Conservation (phyloP, 371 early-diverging fungal genomes). For the Mortierella sp. region DNA sequence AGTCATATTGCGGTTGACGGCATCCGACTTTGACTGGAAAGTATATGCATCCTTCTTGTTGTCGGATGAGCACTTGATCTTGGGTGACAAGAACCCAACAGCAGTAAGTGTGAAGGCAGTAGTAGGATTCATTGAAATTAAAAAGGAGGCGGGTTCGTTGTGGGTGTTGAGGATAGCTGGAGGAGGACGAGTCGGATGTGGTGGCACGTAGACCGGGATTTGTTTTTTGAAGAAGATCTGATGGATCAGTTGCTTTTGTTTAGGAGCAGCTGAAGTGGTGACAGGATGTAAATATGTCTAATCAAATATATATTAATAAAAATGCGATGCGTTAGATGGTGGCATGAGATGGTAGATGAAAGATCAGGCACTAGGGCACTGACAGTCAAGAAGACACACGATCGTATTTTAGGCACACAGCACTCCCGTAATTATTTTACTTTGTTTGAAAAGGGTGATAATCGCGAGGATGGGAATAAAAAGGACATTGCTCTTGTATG, state of each 20-base stretch:
- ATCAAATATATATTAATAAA: not conserved
- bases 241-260: conserved; percentile 18
- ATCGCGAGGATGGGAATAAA: conserved; percentile 17
- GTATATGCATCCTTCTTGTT: conserved; percentile 50
- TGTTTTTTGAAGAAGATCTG: conserved; percentile 31
- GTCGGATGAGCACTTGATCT: conserved; percentile 52
- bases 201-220: conserved; percentile 15
- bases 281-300: conserved; percentile 23
- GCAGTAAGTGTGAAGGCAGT: conserved; percentile 40
- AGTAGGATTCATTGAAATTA: conserved; percentile 34
- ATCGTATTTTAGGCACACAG: not conserved
- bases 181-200: conserved; percentile 21
- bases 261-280: not conserved
- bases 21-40: conserved; percentile 52
- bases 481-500: conserved; percentile 26
- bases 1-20: conserved; percentile 39
- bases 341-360: not conserved
- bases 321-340: conserved; percentile 3
- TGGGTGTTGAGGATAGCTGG: conserved; percentile 30
- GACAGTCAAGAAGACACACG: not conserved
- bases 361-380: conserved; percentile 5
- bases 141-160: conserved; percentile 24
- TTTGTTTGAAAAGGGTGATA: conserved; percentile 32
- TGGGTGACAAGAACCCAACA: conserved; percentile 45
- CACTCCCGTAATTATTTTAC: conserved; percentile 13